Percentiles rank a stretch among this genome's conserved stretches.
Conservation (phyloP, 345 rosid species). For the Salix suchowensis region DNA sequence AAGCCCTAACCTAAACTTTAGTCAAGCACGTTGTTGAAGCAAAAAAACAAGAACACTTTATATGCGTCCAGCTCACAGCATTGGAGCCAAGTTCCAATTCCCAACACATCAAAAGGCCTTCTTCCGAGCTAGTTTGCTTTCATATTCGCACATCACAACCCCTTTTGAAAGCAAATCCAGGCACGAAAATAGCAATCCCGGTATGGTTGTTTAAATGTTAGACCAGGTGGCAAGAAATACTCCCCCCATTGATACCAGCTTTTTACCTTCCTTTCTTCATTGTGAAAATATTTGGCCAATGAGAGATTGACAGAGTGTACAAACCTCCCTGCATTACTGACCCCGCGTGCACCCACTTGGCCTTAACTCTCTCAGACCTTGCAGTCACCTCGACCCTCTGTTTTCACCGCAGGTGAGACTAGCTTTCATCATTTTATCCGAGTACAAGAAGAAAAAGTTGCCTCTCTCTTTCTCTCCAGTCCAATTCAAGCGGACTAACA, state of each 20-base stretch:
- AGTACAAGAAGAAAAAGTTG: not conserved
- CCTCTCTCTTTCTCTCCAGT: not conserved
- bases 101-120: not conserved
- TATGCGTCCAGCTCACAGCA: not conserved
- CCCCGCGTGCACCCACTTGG: constrained; percentile 1
- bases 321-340: not conserved
- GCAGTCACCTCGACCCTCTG: not conserved
- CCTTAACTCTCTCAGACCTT: not conserved
- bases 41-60: not conserved
- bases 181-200: not conserved
- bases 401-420: not conserved
- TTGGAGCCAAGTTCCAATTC: not conserved
- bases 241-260: not conserved
- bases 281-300: not conserved
- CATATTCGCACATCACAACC: not conserved
- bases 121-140: not conserved
- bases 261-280: not conserved
- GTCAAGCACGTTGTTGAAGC: not conserved
- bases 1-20: not conserved
- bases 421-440: not conserved
- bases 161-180: not conserved
- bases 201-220: not conserved
- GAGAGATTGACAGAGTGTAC: not conserved
- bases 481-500: not conserved
- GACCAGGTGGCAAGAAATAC: not conserved